A percentile compares a stretch with the other conserved stretches of the same genome.
Evolutionary conservation across 108 stramenopile species (phyloP).

Genomic region (Discostella stelligeroides): DNA sequence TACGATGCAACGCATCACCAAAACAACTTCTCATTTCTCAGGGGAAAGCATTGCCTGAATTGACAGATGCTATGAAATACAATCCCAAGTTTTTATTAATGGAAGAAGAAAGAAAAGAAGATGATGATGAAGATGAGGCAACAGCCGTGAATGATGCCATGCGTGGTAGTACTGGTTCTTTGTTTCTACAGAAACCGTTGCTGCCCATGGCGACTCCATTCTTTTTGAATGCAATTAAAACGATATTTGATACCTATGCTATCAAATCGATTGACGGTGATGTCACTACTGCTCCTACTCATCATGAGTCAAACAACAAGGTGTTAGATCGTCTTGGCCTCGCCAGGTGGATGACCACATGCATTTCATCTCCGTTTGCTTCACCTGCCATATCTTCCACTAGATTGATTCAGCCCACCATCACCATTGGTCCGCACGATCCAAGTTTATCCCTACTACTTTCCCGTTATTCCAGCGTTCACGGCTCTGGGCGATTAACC

Average conservation of each 20-base stretch:
- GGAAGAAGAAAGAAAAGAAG: conserved; percentile 4
- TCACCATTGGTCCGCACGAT: conserved; percentile 65
- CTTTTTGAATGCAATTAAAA: conserved; percentile 50
- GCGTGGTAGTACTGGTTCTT: too few relatives aligned
- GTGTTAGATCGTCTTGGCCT: conserved; percentile 29
- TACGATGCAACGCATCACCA: conserved; percentile 77
- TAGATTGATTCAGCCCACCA: conserved; percentile 2
- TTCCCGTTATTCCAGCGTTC: conserved; percentile 45
- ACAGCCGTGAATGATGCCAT: too few relatives aligned
- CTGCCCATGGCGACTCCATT: conserved; percentile 54
- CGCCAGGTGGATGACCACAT: conserved; percentile 67
- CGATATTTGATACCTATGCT: conserved; percentile 70
- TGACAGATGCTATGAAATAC: conserved; percentile 60
- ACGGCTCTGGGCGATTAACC: conserved; percentile 66
- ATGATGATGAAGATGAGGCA: neutral
- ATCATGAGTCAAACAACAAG: neutral
- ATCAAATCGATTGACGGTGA: too few relatives aligned
- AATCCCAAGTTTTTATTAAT: conserved; percentile 49
- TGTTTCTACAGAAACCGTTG: neutral
- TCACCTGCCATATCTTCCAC: conserved; percentile 7
- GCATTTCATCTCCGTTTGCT: conserved; percentile 27
- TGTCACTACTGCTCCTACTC: too few relatives aligned
- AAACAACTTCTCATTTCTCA: conserved; percentile 56
- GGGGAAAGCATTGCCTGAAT: conserved; percentile 63
- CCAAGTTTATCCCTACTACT: conserved; percentile 51